A percentile compares a stretch with the other conserved stretches of the same genome.
Evolutionary conservation across 2,329 filamentous ascomycete genomes (phyloP).

Genomic region (Ceratocystis alfenasii): DNA sequence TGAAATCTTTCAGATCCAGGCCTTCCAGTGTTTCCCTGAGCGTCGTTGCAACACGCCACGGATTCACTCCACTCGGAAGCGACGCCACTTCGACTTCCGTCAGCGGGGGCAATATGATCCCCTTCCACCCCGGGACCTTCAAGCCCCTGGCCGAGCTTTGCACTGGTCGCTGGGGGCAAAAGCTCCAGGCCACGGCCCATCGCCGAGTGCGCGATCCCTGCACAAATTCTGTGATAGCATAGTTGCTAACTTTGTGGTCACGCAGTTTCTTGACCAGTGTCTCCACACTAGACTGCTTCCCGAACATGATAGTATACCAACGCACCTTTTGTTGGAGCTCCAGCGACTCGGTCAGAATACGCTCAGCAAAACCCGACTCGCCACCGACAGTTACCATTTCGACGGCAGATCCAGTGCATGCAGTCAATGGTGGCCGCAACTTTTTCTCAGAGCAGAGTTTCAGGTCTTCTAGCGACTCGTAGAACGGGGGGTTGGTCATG

Average conservation of each 20-base stretch:
- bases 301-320: conserved; percentile 91
- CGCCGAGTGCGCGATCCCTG: conserved; percentile 67
- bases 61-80: conserved; percentile 32
- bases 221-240: conserved; percentile 66
- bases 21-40: conserved; percentile 38
- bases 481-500: conserved; percentile 95
- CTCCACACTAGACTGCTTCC: conserved; percentile 60
- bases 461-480: conserved; percentile 61
- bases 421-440: conserved; percentile 53
- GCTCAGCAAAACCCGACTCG: conserved; percentile 60
- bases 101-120: conserved; percentile 33
- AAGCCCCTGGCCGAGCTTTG: conserved; percentile 36
- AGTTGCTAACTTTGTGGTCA: conserved; percentile 55
- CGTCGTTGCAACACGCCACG: conserved; percentile 30
- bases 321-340: conserved; percentile 47
- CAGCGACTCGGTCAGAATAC: conserved; percentile 60
- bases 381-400: conserved; percentile 82
- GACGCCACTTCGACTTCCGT: conserved; percentile 35
- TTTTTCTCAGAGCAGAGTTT: conserved; percentile 53
- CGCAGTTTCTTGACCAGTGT: conserved; percentile 48
- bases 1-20: conserved; percentile 51
- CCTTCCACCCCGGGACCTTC: conserved; percentile 32
- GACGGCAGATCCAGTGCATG: conserved; percentile 61
- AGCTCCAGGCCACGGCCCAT: conserved; percentile 88
- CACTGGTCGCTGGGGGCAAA: conserved; percentile 51